Base-by-base conservation (phyloP, 2,329 filamentous ascomycete genomes). In the Eurotiales sp. region DNA sequence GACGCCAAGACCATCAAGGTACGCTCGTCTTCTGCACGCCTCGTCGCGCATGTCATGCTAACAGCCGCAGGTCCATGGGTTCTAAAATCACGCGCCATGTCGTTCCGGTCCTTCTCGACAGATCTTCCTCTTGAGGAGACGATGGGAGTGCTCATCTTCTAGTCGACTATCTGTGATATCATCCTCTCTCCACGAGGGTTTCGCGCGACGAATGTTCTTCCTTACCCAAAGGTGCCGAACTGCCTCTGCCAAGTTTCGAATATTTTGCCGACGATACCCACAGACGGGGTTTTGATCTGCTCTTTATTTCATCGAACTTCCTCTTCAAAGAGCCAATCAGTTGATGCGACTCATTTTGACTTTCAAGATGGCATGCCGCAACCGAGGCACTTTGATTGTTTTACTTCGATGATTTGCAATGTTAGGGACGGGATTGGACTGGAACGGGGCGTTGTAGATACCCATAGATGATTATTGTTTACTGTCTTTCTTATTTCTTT, bases 1-100 rank as follows among this genome's bases (percentile, higher is more conserved):
- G 90, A 96, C 77, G 81, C 85, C 74, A 95, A 96, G 84, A 95
- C 87, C 77, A 96, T 97, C 79, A 96, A 97, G 83, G 88, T 92
- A 69, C 55, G 64, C 34, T 37, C 34, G 34, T 36, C 21, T 5
- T 5, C 12, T 21, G 1, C 12, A 19, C 2, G 17, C 12, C 7
- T 37, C 8, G n/a, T 37, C 21, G n/a, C 3, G 29, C 57, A 48
- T 40, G 5, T 14, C 25, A 12, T 12, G 23, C 40, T 50, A 45
- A 53, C 32, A 10, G 19, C n/a, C 2, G 2, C 23, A 75, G 72
- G 75, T 78, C 69, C 75, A 78, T 63, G 75, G 75, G 56, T 78
- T 78, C 71, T 78, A 77, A 69, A 61, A 64, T 63, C 61, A 61
- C 62, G 65, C 64, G 62, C 64, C 66, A 63, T 65, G 62, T 62